Evolutionary conservation across 2,329 filamentous ascomycete species (phyloP).

Genomic region (Verticillium nubilum): DNA sequence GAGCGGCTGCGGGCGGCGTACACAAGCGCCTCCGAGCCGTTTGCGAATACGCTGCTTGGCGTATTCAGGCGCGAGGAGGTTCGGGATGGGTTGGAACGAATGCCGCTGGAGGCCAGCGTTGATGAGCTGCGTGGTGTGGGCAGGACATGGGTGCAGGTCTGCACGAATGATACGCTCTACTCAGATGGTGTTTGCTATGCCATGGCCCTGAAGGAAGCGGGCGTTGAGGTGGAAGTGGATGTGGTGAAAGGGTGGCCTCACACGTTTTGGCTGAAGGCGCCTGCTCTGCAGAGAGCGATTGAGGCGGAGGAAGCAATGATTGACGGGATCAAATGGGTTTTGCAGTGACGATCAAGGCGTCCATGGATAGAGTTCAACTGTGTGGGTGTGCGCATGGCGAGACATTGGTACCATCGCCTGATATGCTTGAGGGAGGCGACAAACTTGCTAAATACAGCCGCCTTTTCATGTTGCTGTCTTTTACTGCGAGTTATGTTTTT

Average conservation of each 20-base stretch:
- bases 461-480: too few relatives aligned
- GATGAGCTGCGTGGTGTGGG: slow-evolving; percentile 26
- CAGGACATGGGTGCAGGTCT: slow-evolving; percentile 42
- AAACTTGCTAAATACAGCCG: too few relatives aligned
- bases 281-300: slow-evolving; percentile 31
- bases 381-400: too few relatives aligned
- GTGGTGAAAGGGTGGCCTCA: slow-evolving; percentile 43
- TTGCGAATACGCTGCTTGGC: slow-evolving; percentile 27
- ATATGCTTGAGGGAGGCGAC: too few relatives aligned
- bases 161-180: slow-evolving; percentile 45
- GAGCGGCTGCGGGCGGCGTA: slow-evolving; percentile 26
- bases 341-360: slow-evolving; percentile 6
- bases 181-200: slow-evolving; percentile 46
- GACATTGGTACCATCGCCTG: too few relatives aligned
- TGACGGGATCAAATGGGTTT: slow-evolving; percentile 33
- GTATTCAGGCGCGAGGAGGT: slow-evolving; percentile 26
- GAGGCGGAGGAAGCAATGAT: slow-evolving; percentile 36
- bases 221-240: slow-evolving; percentile 33
- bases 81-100: slow-evolving; percentile 30
- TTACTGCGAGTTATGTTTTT: too few relatives aligned
- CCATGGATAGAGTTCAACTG: not conserved
- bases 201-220: slow-evolving; percentile 30
- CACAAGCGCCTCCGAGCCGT: slow-evolving; percentile 31
- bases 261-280: slow-evolving; percentile 46
- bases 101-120: slow-evolving; percentile 33